A percentile compares a stretch with the other conserved stretches of the same genome.
phyloP scores from a whole-genome alignment of 2,329 filamentous ascomycete species.

The Acrodontium crateriforme region DNA sequence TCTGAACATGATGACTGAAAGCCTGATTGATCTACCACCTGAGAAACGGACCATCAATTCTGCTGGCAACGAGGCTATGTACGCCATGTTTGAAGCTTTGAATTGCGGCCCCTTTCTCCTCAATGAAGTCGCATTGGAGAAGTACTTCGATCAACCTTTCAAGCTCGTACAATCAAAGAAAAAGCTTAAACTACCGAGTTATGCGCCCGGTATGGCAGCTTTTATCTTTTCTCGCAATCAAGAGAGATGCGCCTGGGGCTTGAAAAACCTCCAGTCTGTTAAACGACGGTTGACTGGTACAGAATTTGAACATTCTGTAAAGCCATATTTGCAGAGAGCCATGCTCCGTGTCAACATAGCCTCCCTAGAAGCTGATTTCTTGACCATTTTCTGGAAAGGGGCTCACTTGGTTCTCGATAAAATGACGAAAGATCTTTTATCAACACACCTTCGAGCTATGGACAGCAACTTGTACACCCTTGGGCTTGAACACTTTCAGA shows the following conservation, averaged over 20 bases:
- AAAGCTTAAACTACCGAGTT: conserved; percentile 61
- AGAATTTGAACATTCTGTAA: conserved; percentile 81
- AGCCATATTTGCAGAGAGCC: conserved; percentile 54
- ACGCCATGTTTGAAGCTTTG: conserved; percentile 76
- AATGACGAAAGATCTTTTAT: conserved; percentile 60
- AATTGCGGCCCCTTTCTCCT: conserved; percentile 68
- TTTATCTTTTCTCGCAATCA: conserved; percentile 69
- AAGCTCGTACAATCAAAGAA: conserved; percentile 64
- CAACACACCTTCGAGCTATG: conserved; percentile 63
- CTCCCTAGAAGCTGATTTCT: conserved; percentile 36
- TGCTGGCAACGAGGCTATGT: conserved; percentile 47
- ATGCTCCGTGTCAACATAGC: conserved; percentile 48
- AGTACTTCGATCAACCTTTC: conserved; percentile 72
- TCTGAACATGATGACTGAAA: conserved; percentile 27
- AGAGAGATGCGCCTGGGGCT: conserved; percentile 52
- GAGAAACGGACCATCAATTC: conserved; percentile 36
- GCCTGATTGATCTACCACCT: conserved; percentile 32
- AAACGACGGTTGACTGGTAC: conserved; percentile 49
- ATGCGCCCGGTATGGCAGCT: conserved; percentile 65
- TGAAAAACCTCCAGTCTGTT: conserved; percentile 53
- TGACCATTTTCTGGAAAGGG: conserved; percentile 68
- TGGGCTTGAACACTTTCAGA: conserved; percentile 49
- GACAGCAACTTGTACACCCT: conserved; percentile 54
- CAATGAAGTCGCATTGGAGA: conserved; percentile 37
- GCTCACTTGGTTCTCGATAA: conserved; percentile 59